These are phyloP conservation scores for Platanthera guangdongensis DNA, from an alignment of 106 monocot genomes.

Conservation along the genomic window DNA sequence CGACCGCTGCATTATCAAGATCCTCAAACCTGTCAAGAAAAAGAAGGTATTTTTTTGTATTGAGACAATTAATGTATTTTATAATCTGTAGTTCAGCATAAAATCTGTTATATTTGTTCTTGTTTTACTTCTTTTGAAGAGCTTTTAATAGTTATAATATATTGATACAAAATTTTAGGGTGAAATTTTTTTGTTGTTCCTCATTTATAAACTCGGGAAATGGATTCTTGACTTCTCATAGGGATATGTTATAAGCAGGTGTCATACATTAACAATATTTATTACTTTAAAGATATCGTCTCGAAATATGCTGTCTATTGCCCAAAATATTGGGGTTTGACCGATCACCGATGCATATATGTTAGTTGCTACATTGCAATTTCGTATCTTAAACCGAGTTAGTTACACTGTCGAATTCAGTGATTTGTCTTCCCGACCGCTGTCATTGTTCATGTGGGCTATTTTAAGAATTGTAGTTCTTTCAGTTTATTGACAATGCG, in stretches of 20 bases:
- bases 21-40: slow-evolving; percentile 80
- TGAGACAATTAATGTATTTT: not conserved
- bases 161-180: not conserved
- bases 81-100: not conserved
- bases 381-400: not conserved
- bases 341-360: not conserved
- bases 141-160: not conserved
- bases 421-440: not conserved
- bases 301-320: not conserved
- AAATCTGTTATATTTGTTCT: not conserved
- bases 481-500: not conserved
- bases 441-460: not conserved
- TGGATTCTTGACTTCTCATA: not conserved
- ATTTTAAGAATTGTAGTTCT: not conserved
- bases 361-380: not conserved
- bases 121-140: not conserved
- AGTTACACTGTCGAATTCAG: not conserved
- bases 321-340: not conserved
- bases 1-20: slow-evolving; percentile 64
- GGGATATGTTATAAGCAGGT: not conserved
- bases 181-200: not conserved
- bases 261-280: not conserved
- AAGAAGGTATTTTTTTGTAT: slow-evolving; percentile 43
- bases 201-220: not conserved
- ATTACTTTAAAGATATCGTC: not conserved